These are phyloP conservation scores for Capsicum baccatum DNA, from an alignment of 257 asterid species.

Conservation along the genomic window DNA sequence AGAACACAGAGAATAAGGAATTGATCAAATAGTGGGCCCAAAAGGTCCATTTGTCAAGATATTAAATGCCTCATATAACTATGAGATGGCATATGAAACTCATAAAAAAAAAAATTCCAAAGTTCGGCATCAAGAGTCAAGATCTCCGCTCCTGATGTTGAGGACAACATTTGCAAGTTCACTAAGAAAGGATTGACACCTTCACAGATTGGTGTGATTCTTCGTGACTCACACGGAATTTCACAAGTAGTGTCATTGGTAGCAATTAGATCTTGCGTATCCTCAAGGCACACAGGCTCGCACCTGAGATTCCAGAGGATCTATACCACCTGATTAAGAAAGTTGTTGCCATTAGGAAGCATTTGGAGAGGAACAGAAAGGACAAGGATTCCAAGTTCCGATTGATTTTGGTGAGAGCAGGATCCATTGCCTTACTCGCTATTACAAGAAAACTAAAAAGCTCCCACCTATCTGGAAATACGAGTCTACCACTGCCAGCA, in stretches of 20 bases:
- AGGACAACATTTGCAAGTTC: slow-evolving; percentile 74
- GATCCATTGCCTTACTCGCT: slow-evolving; percentile 92
- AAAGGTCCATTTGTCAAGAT: no score
- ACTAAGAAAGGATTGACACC: slow-evolving; percentile 83
- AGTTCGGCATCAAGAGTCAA: slow-evolving; percentile 49
- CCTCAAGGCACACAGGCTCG: slow-evolving; percentile 46
- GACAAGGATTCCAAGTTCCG: slow-evolving; percentile 19
- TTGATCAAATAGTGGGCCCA: no score
- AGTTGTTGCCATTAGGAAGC: no score
- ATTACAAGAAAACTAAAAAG: slow-evolving; percentile 95
- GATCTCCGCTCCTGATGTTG: slow-evolving; percentile 73
- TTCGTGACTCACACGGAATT: slow-evolving; percentile 86
- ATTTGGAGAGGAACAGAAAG: no score
- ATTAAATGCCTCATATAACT: no score
- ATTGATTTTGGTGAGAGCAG: slow-evolving; percentile 92
- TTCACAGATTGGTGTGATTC: slow-evolving; percentile 84
- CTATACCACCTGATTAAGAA: no score
- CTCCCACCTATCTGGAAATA: slow-evolving; percentile 93
- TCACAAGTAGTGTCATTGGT: slow-evolving; percentile 89
- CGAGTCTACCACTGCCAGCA: slow-evolving; percentile 88
- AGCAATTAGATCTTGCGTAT: slow-evolving; percentile 81
- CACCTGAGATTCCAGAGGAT: no score
- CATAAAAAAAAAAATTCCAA: neutral
- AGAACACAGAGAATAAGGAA: no score
- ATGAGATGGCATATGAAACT: no score